Evolutionary conservation across 2,329 filamentous ascomycete species (phyloP).

Genomic region (Emydomyces testavorans): DNA sequence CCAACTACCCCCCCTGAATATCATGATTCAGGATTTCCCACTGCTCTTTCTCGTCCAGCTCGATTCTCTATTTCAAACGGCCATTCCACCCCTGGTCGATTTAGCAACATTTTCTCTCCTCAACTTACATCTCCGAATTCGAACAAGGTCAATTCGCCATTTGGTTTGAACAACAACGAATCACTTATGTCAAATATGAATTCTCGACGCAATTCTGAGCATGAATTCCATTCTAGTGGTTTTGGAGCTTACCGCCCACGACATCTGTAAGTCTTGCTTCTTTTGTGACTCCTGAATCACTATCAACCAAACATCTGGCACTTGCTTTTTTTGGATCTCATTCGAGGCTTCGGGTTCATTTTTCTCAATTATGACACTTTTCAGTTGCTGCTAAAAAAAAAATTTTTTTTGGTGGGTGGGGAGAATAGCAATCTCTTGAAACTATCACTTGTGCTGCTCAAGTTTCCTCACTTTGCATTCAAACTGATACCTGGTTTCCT

Average conservation of each 20-base stretch:
- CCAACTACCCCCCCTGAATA: slow-evolving; percentile 94
- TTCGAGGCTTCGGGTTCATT: not conserved
- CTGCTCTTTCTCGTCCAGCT: slow-evolving; percentile 70
- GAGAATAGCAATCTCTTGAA: not conserved
- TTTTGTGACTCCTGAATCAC: not conserved
- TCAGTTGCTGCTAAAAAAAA: too few relatives aligned
- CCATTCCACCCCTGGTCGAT: slow-evolving; percentile 64
- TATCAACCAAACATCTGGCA: not conserved
- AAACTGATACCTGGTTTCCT: not conserved
- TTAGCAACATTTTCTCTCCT: slow-evolving; percentile 58
- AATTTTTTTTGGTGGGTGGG: not conserved
- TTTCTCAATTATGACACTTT: not conserved
- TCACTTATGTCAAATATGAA: slow-evolving; percentile 57
- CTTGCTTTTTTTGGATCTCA: not conserved
- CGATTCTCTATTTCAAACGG: slow-evolving; percentile 83
- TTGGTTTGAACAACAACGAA: not conserved
- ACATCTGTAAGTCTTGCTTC: slow-evolving; percentile 57
- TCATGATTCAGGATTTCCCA: slow-evolving; percentile 67
- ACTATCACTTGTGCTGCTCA: not conserved
- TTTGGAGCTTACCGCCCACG: slow-evolving; percentile 56
- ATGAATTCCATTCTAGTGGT: slow-evolving; percentile 55
- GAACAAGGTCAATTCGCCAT: slow-evolving; percentile 2
- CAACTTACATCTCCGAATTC: slow-evolving; percentile 64
- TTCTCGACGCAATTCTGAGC: slow-evolving; percentile 79
- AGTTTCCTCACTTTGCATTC: slow-evolving; percentile 2